Evolutionary conservation across 1,139 yeast species (phyloP), one percentile per base, ranked within the genome.

Genomic region (Entelexis paramagnoliae): DNA sequence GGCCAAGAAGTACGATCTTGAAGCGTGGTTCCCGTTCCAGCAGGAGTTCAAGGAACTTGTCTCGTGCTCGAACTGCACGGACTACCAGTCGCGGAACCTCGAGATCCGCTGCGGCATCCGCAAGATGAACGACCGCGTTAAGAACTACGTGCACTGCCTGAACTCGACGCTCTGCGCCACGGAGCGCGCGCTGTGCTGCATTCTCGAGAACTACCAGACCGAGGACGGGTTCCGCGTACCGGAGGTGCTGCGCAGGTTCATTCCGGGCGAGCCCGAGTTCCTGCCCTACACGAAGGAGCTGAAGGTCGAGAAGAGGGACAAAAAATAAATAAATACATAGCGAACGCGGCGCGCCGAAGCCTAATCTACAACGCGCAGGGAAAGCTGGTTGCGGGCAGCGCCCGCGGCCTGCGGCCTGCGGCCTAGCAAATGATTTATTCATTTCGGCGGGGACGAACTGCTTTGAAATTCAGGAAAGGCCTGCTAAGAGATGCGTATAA

Each of bases 21-120:
- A 91, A 76, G 99, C 99, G 46, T 91, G 99, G 99, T 93, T 91
- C 94, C 99, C 99, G 66, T 91, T 77, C 85, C 98, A 91, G 77
- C 79, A 88, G 70, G 98, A 93, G 72, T 93, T 86, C 75, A 93
- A 93, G 75, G 99, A 91, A 75, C 80, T 91, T 64, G 98, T 93
- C 55, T 87, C 96, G 26, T 91, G 97, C 75, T 89, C 97, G 56
- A 91, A 91, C 78, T 91, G 99, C 79, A 93, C 98, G 55, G 99
- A 91, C 73, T 91, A 91, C 74, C 99, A 91, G 75, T 85, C 97
- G 47, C 84, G 99, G 76, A 89, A 89, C 77, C 77, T 93, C 68
- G 98, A 91, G 74, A 91, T 91, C 66, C 84, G 98, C 78, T 91
- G 96, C 72, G 99, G 99, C 69, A 85, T 89, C 65, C 91, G 91